Base-by-base conservation (phyloP, 257 asterid species). In the Solanum pennellii region DNA sequence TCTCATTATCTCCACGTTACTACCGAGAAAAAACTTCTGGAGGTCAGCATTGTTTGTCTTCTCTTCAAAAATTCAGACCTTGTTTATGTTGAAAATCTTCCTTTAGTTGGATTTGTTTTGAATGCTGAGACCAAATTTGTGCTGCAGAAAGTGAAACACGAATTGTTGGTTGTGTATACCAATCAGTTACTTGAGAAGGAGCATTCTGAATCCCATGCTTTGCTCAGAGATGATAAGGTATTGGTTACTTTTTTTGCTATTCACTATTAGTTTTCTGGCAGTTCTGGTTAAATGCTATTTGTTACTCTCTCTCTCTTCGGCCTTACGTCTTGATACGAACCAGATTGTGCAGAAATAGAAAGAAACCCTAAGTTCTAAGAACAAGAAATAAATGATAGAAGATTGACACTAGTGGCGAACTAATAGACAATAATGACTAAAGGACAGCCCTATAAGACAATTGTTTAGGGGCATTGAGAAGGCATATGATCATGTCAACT, bases 181-280 rank as follows among this genome's bases (percentile, higher is more conserved):
- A 88, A 74, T 44, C 93, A 92, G 41, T 75, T 94, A 87, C 88
- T 93, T 72, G 93, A 91, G 84, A 93, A 93, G 91, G 93, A 94
- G 88, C 90, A 90, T 77, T 92, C 95, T 83, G 95, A 94, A 79
- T 89, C 90, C 59, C 91, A 86, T 82, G 91, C 88, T 21, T 86
- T 93, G 87, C 94, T 93, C 39, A 89, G 88, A 85, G 90, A 93
- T 84, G 93, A 91, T 62, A 94, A 92, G 94, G 96, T 91, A 88
- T 49, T 60, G 35, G 68, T 83, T 18, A 35, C 49, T 73, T 59
- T n/a, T 23, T 14, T 71, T 75, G 18, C 83, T 75, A n/a, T 74
- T 74, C 29, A 21, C 31, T 39, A 13, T 74, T 21, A 6, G 31
- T 21, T 74, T 74, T 74, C 11, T 20, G 49, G 2, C 20, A 6